These are phyloP conservation scores for Megacollybia platyphylla DNA, from an alignment of 1,284 basidiomycete species.

Conservation along the genomic window DNA sequence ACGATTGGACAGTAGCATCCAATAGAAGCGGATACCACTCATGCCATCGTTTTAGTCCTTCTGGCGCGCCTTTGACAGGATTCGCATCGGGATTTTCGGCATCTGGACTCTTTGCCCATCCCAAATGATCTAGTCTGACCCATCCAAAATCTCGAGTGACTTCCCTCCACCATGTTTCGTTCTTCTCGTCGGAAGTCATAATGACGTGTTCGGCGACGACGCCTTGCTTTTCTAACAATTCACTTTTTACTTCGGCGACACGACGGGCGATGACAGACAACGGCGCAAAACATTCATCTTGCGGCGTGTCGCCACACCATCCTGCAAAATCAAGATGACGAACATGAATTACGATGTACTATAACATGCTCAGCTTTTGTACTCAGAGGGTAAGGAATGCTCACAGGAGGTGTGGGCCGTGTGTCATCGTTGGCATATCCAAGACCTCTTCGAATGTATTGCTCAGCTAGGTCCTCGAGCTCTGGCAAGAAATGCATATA, in stretches of 20 bases:
- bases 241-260: conserved; percentile 48
- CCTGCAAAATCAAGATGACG: conserved; percentile 49
- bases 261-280: conserved; percentile 42
- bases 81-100: not conserved
- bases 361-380: not conserved
- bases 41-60: not conserved
- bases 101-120: not conserved
- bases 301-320: conserved; percentile 30
- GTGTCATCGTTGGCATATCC: conserved; percentile 17
- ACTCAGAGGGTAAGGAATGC: conserved; percentile 7
- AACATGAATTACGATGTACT: conserved; percentile 55
- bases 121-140: conserved; percentile 13
- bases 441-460: conserved; percentile 28
- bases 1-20: conserved; percentile 58
- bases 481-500: conserved; percentile 30
- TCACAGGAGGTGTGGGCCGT: conserved; percentile 24
- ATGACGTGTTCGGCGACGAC: conserved; percentile 43
- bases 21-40: conserved; percentile 54
- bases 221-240: conserved; percentile 35
- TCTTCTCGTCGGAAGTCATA: conserved; percentile 61
- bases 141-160: conserved; percentile 42
- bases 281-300: conserved; percentile 49
- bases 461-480: conserved; percentile 23
- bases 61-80: not conserved
- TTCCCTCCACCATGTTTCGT: conserved; percentile 53